A percentile compares a stretch with the other conserved stretches of the same genome.
Conservation (phyloP, 2,329 filamentous ascomycete genomes). For the Diaporthe sp. region DNA sequence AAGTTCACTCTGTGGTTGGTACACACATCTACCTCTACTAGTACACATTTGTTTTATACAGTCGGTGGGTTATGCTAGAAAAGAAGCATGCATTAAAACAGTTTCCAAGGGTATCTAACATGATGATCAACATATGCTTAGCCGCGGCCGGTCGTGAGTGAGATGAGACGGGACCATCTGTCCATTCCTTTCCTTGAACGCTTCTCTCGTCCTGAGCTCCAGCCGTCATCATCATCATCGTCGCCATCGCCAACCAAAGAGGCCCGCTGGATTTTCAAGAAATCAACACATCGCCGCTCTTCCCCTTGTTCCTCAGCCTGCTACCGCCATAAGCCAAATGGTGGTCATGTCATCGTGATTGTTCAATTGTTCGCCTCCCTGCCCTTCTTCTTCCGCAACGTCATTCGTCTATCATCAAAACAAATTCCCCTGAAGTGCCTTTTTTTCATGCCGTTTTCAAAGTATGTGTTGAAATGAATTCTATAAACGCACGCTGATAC, state of each 20-base stretch:
- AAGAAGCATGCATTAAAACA: conserved; percentile 23
- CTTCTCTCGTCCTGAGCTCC: background rate
- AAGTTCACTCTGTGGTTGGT: background rate
- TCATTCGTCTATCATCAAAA: conserved; percentile 24
- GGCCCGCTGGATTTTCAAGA: conserved; percentile 27
- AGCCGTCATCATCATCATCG: background rate
- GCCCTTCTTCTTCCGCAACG: background rate
- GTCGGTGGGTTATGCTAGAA: background rate
- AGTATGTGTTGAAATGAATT: conserved; percentile 17
- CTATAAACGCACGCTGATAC: conserved; percentile 29
- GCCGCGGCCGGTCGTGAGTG: background rate
- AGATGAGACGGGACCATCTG: conserved; percentile 1
- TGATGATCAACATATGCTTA: conserved; percentile 40
- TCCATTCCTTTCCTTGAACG: background rate
- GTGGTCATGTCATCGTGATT: conserved; percentile 22
- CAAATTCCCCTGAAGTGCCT: conserved; percentile 18
- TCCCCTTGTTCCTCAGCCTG: background rate
- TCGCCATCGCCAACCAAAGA: background rate
- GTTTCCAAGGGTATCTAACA: conserved; percentile 40
- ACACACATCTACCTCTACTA: too few species aligned
- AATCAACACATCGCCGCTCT: conserved; percentile 10
- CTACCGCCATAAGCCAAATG: conserved; percentile 16
- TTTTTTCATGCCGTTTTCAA: conserved; percentile 28
- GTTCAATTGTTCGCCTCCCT: background rate
- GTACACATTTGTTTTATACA: background rate